phyloP scores from a whole-genome alignment of 2,329 filamentous ascomycete species.

The Dryadomyces sulphureus region DNA sequence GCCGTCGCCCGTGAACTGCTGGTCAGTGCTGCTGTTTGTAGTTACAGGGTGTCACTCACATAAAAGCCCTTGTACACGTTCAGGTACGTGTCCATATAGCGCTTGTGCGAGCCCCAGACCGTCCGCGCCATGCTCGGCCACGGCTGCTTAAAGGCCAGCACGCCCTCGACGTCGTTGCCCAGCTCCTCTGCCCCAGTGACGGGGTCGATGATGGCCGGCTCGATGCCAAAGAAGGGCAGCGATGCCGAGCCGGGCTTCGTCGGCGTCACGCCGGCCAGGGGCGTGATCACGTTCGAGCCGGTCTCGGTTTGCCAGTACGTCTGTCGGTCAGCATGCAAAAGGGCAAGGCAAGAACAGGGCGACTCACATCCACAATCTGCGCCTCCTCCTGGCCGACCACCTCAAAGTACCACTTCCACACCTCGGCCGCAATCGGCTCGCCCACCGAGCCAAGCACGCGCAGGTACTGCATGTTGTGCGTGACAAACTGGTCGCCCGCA shows the following conservation, averaged over 20 bases:
- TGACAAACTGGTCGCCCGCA: constrained; percentile 84
- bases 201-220: constrained; percentile 93
- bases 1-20: constrained; percentile 77
- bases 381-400: constrained; percentile 84
- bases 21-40: background rate
- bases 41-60: constrained; percentile 34
- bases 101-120: constrained; percentile 93
- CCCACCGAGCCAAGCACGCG: constrained; percentile 88
- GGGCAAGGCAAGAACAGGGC: too few species aligned
- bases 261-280: constrained; percentile 80
- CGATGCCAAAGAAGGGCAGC: constrained; percentile 94
- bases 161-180: constrained; percentile 94
- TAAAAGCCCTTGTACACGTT: constrained; percentile 98
- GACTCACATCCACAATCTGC: constrained; percentile 82
- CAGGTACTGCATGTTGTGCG: constrained; percentile 76
- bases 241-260: constrained; percentile 96
- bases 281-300: constrained; percentile 89
- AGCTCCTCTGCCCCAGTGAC: constrained; percentile 85
- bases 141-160: constrained; percentile 89
- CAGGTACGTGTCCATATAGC: constrained; percentile 97
- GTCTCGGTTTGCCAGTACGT: constrained; percentile 99
- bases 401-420: constrained; percentile 99
- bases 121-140: constrained; percentile 99
- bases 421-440: constrained; percentile 92
- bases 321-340: constrained; percentile 27